Base-by-base conservation (phyloP, 176 grass and related monocot genomes). In the Poa annua region DNA sequence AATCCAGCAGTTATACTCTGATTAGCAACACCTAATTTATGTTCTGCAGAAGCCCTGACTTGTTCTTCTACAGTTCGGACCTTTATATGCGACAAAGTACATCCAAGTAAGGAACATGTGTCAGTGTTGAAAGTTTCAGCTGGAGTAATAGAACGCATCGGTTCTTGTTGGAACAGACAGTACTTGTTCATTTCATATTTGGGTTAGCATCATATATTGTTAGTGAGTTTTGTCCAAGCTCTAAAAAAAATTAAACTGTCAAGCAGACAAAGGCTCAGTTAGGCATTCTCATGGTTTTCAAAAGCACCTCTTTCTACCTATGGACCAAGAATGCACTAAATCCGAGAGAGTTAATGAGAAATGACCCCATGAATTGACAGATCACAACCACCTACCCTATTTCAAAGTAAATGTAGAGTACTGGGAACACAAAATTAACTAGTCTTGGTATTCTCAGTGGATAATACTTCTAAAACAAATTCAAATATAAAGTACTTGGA, bases 1-100 rank as follows among this genome's bases (percentile, higher is more conserved):
- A 99, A 99, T 44, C 96, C 96, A 69, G 96, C 96, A 69, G 96
- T 99, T 78, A 99, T 99, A 90, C 96, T 99, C 85, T 99, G 96
- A 85, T 99, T 99, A 88, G 96, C 96, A 90, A 99, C 91, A 16
- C 93, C 87, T 74, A 99, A 92, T 83, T 99, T 99, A 88, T 99
- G 96, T 76, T 99, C 96, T 42, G 96, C 96, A 81, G 96, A 94
- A 92, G 96, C 96, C 84, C 96, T 93, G 53, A 99, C 96, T 93
- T 99, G 96, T 64, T 99, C 96, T 90, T 99, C 96, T 66, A 99
- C 96, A 75, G 78, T 92, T 24, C 85, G 81, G 24, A 99, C 91
- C 96, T 99, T 99, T 97, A 85, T 71, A 65, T 52, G 70, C 22
- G 35, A 53, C 17, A 88, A 87, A 81, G 69, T 71, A 54, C 36